Base-by-base conservation (phyloP, 345 rosid genomes). In the Mallotus nudiflorus region DNA sequence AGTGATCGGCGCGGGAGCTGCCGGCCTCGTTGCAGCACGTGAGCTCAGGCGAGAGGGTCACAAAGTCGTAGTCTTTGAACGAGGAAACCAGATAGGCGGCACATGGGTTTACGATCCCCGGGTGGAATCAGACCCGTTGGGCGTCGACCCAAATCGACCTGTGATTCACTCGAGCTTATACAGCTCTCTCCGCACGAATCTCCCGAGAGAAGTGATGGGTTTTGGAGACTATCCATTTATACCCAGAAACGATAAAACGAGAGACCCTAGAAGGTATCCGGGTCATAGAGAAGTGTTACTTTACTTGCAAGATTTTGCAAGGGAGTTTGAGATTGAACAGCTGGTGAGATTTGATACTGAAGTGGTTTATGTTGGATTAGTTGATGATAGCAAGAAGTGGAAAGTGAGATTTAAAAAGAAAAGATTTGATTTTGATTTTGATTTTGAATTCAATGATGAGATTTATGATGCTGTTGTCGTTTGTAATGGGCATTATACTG, bases 141-240 rank as follows among this genome's bases (percentile, higher is more conserved):
- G 96, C 29, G 59, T 81, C 2, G 88, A 91, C 71, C 93, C 91
- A 22, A 35, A 35, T 28, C 88, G 98, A 68, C 18, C 82, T 25
- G 56, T 93, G 0, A 74, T 88, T 44, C 87, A 85, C 51, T 73
- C 87, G 29, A 94, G 96, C 84, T 79, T 94, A 64, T 94, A 91
- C 80, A 65, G 57, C 14, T 89, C 97, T 39, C 91, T 94, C 42
- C 91, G 97, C 27, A 91, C 95, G 40, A 93, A 91, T 73, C 85
- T 91, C 9, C 90, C 96, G 0, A 81, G 97, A 50, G 97, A 94
- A 72, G 70, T 65, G 14, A 94, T 91, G 97, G 98, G 97, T 28
- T 91, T 77, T 76, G 54, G 39, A 15, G 94, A 89, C 66, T 93
- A 71, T 74, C 98, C 96, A 28, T 89, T 91, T 67, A 61, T 84